Base-by-base conservation (phyloP, 2,329 filamentous ascomycete genomes). In the Rhinocladiella similis region DNA sequence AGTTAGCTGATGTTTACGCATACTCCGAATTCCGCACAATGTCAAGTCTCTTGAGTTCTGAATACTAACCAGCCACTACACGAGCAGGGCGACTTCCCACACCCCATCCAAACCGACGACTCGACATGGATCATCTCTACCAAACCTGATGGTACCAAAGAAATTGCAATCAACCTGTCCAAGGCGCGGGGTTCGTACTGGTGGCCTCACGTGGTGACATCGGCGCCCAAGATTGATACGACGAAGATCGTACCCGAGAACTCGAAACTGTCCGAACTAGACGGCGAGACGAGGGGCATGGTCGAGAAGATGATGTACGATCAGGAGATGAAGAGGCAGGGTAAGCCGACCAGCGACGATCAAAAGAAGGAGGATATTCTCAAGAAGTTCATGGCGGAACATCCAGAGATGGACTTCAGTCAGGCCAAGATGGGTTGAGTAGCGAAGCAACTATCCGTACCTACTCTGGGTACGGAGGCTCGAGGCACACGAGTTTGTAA, bases 271-370 rank as follows among this genome's bases (percentile, higher is more conserved):
- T 87, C 89, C 55, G 94, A 99, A 73, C 79, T 99, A 65, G 93
- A 97, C 70, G 94, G 94, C 59, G 89, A 96, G 80, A 99, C 94
- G 52, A 84, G 94, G 63, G 84, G 86, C 57, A 97, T 99, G 93
- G 94, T 99, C 43, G 94, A 99, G 85, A 99, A 99, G 84, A 99
- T 99, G 94, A 99, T 99, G 94, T 99, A 83, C 69, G 94, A 99
- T 78, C 94, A 99, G 81, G 82, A 89, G 65, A 92, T 97, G 79
- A 99, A 99, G 84, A 92, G 97, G 79, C 79, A 83, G 74, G 94
- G 94, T 3, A 82, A 88, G 73, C 90, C 91, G 46, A 91, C 88
- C 12, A 96, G 90, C 64, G 94, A 97, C 65, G 94, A 99, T 79
- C 87, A 96, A 82, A 90, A 92, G 81, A 97, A 97, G 83, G 76